phyloP scores from a whole-genome alignment of 2,329 filamentous ascomycete species.

The Leptodontidium sp. region DNA sequence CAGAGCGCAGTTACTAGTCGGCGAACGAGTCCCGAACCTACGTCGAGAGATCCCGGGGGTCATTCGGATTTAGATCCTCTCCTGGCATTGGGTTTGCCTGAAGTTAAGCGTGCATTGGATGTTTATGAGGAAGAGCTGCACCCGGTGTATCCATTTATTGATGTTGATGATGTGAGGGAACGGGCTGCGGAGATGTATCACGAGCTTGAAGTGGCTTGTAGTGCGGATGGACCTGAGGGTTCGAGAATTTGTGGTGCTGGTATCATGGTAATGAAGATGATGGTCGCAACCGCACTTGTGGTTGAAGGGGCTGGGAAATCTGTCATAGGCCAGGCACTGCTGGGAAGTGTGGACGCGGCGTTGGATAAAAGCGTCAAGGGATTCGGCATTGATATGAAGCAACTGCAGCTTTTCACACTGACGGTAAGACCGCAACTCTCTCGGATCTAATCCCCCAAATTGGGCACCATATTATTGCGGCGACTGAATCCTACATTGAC shows the following conservation, averaged over 20 bases:
- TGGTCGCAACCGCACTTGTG: conserved; percentile 6
- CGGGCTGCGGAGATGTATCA: neutral
- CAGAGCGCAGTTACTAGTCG: neutral
- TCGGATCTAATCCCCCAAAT: too few relatives aligned
- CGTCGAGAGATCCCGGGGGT: neutral
- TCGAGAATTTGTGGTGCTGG: neutral
- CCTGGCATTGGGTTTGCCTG: neutral
- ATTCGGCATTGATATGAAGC: neutral
- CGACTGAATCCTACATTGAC: too few relatives aligned
- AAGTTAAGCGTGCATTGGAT: neutral
- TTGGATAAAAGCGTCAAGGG: neutral
- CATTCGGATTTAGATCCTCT: neutral
- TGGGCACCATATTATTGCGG: too few relatives aligned
- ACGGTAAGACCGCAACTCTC: neutral
- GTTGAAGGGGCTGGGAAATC: conserved; percentile 9
- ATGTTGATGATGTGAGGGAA: conserved; percentile 6
- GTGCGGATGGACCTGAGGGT: neutral
- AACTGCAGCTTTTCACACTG: conserved; percentile 4
- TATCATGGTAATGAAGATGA: neutral
- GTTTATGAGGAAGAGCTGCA: neutral
- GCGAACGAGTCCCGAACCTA: neutral
- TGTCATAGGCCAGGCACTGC: neutral
- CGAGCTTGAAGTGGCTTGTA: neutral
- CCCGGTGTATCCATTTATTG: conserved; percentile 2
- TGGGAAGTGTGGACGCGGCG: neutral